Percentiles rank a stretch among this genome's conserved stretches.
Evolutionary conservation across 805 yeast genomes (phyloP).

Genomic region (Ogataea trehaloabstinens): DNA sequence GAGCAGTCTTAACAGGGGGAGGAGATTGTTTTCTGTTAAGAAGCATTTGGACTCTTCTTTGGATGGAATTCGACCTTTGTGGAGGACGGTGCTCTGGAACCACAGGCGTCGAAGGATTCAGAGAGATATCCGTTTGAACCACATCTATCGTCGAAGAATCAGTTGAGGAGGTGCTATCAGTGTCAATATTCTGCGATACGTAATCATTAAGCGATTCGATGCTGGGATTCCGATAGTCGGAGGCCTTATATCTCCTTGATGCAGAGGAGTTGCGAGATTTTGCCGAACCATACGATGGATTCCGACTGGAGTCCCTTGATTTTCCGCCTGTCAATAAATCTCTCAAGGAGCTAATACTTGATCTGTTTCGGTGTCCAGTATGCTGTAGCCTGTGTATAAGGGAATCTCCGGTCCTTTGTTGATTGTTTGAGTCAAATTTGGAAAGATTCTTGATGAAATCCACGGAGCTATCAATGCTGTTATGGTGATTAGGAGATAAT

Average conservation of each 20-base stretch:
- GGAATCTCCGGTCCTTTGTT: constrained; percentile 27
- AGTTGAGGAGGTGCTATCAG: constrained; percentile 9
- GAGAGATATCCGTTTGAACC: constrained; percentile 2
- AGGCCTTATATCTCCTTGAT: constrained; percentile 4
- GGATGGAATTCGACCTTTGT: constrained; percentile 42
- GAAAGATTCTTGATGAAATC: constrained; percentile 38
- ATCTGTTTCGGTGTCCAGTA: constrained; percentile 25
- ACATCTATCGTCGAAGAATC: constrained; percentile 13
- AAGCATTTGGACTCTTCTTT: constrained; percentile 52
- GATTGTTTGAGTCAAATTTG: constrained; percentile 29
- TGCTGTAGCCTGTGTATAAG: constrained; percentile 16
- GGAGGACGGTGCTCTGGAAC: constrained; percentile 26
- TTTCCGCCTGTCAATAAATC: constrained; percentile 35
- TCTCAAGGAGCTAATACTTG: constrained; percentile 35
- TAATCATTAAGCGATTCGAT: constrained; percentile 24
- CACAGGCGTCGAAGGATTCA: constrained; percentile 9
- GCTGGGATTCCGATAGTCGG: constrained; percentile 13
- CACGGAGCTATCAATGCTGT: constrained; percentile 34
- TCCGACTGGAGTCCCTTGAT: constrained; percentile 22
- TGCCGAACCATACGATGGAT: constrained; percentile 18
- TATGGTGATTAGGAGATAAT: constrained; percentile 29
- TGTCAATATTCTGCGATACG: constrained; percentile 8
- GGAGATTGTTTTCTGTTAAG: constrained; percentile 43
- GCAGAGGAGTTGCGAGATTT: constrained; percentile 18
- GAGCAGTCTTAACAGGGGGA: constrained; percentile 59